A percentile compares a stretch with the other conserved stretches of the same genome.
These are phyloP conservation scores for Prunus armeniaca DNA, from an alignment of 306 rosid genomes.

Conservation along the genomic window DNA sequence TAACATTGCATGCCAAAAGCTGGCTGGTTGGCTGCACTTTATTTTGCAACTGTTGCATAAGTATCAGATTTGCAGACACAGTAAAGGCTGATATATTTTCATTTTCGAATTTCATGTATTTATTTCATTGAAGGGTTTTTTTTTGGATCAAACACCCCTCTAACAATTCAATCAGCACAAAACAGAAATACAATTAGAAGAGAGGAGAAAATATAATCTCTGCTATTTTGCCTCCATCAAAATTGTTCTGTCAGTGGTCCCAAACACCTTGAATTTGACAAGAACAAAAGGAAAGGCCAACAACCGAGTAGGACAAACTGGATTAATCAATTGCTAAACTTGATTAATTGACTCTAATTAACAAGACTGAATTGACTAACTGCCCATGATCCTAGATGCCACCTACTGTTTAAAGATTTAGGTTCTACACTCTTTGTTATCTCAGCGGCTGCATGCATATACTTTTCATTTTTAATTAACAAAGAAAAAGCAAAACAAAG, in stretches of 20 bases:
- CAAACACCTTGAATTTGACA: neutral
- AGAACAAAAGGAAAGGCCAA: neutral
- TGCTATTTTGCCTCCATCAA: neutral
- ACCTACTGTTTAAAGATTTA: neutral
- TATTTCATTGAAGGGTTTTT: neutral
- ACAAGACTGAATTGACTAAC: neutral
- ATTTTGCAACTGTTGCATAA: neutral
- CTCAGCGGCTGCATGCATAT: slow-evolving; percentile 13
- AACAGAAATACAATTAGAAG: neutral
- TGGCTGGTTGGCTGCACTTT: neutral
- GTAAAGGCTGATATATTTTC: neutral
- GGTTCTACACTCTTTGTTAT: neutral
- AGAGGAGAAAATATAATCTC: neutral
- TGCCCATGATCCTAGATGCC: slow-evolving; percentile 19
- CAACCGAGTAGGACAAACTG: slow-evolving; percentile 17
- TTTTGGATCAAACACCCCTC: neutral
- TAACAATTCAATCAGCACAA: neutral
- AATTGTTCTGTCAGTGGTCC: slow-evolving; percentile 10
- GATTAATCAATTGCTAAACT: neutral
- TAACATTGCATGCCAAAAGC: slow-evolving; percentile 18
- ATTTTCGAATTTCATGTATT: no score
- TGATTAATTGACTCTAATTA: slow-evolving; percentile 2
- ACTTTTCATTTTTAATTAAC: neutral
- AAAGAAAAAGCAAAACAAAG: slow-evolving; percentile 16
- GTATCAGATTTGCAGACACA: neutral